phyloP scores from a whole-genome alignment of 495 filamentous ascomycete species.

The Pseudoneurospora amorphoporcata region DNA sequence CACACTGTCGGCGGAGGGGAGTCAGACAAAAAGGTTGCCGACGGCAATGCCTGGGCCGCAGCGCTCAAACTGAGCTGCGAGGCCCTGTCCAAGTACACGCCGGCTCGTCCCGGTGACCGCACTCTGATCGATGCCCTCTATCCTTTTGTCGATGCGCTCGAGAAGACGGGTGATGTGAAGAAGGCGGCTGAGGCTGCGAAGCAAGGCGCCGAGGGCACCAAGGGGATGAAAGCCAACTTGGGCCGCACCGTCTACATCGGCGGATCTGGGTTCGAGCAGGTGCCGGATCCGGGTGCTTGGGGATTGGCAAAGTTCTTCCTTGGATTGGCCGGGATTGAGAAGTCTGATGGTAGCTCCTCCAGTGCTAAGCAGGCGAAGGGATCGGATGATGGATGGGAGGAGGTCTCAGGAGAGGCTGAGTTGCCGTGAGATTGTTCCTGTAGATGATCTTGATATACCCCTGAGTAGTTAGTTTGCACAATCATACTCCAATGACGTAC shows the following conservation, averaged over 20 bases:
- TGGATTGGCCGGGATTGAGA: constrained; percentile 50
- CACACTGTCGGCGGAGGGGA: constrained; percentile 25
- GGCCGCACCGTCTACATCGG: constrained; percentile 89
- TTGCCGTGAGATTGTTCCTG: not conserved
- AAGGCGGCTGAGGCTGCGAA: constrained; percentile 65
- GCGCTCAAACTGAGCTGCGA: constrained; percentile 62
- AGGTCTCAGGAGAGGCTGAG: constrained; percentile 5
- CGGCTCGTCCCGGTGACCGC: constrained; percentile 78
- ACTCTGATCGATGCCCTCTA: constrained; percentile 85
- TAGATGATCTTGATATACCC: not conserved
- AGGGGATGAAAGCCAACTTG: constrained; percentile 81
- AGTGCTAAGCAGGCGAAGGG: constrained; percentile 7
- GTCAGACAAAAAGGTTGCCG: constrained; percentile 20
- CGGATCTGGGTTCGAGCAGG: constrained; percentile 64
- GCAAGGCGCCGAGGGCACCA: constrained; percentile 70
- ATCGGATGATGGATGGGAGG: constrained; percentile 15
- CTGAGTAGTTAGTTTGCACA: not conserved
- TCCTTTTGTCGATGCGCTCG: constrained; percentile 71
- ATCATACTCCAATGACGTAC: not conserved
- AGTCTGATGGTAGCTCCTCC: constrained; percentile 20
- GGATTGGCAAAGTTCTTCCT: constrained; percentile 72
- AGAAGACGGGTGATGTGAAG: constrained; percentile 49
- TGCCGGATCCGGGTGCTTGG: constrained; percentile 88
- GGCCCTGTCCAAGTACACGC: constrained; percentile 73
- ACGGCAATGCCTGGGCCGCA: constrained; percentile 53